Percentiles rank a stretch among this genome's conserved stretches.
Conservation (phyloP, 164 flowering plant species). For the Chloranthus sessilifolius region DNA sequence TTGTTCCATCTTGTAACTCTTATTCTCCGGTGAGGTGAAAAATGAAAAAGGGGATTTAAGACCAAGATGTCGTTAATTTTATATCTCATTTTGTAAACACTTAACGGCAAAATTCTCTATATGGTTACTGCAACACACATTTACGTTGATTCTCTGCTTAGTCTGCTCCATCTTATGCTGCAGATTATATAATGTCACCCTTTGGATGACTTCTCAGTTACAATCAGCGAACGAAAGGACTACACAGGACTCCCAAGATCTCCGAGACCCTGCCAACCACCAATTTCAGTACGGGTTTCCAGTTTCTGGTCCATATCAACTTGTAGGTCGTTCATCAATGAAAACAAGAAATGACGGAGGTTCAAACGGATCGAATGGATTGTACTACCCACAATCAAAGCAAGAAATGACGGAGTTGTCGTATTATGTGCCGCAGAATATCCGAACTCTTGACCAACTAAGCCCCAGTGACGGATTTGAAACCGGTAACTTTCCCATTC, state of each 20-base stretch:
- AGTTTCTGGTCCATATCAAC: neutral
- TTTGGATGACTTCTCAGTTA: neutral
- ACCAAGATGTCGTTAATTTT: no score
- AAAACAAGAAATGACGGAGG: neutral
- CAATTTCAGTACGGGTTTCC: neutral
- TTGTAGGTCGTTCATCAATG: neutral
- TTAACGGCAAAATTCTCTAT: no score
- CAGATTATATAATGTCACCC: neutral
- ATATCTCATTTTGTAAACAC: no score
- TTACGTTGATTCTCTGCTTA: neutral
- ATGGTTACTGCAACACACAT: no score
- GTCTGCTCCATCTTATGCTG: neutral
- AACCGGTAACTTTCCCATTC: slow-evolving; percentile 13
- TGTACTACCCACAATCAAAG: neutral
- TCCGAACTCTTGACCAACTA: slow-evolving; percentile 15
- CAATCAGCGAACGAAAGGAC: neutral
- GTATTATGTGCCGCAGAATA: slow-evolving; percentile 17
- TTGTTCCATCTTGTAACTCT: no score
- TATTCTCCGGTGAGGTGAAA: no score
- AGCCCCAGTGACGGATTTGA: slow-evolving; percentile 19
- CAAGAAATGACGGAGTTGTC: slow-evolving; percentile 1
- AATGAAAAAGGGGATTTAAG: no score
- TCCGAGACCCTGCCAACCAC: neutral
- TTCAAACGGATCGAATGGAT: neutral
- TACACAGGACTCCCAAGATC: neutral